A percentile compares a stretch with the other conserved stretches of the same genome.
Evolutionary conservation across 768 basidiomycete genomes (phyloP).

Genomic region (Hericium rajendrae): DNA sequence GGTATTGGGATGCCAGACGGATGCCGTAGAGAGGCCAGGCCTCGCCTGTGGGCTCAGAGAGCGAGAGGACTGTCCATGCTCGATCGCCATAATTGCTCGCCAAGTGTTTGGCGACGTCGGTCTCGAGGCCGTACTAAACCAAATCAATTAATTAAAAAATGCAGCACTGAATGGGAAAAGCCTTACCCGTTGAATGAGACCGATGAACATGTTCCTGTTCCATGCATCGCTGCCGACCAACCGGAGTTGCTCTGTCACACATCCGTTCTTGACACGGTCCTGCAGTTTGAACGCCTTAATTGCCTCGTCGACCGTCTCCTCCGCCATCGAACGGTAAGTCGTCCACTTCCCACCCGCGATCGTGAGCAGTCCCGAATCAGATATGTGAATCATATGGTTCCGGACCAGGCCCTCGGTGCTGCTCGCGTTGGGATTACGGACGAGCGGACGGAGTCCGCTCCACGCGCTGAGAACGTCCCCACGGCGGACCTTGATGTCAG

Average conservation of each 20-base stretch:
- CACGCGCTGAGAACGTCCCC: slow-evolving; percentile 95
- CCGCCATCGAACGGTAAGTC: slow-evolving; percentile 91
- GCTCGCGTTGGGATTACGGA: slow-evolving; percentile 65
- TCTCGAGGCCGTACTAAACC: slow-evolving; percentile 73
- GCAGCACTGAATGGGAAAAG: neutral
- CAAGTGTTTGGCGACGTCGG: slow-evolving; percentile 88
- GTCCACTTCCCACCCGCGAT: slow-evolving; percentile 99
- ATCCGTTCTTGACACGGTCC: slow-evolving; percentile 43
- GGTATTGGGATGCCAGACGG: slow-evolving; percentile 60
- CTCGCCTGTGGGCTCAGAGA: slow-evolving; percentile 67
- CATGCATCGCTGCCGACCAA: slow-evolving; percentile 91
- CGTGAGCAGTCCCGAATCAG: slow-evolving; percentile 74
- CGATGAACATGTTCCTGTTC: slow-evolving; percentile 95
- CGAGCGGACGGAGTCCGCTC: slow-evolving; percentile 86
- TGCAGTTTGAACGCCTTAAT: slow-evolving; percentile 68
- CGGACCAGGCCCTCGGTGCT: slow-evolving; percentile 84
- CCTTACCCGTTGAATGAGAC: slow-evolving; percentile 79
- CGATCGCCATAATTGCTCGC: slow-evolving; percentile 94
- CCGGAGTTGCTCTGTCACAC: slow-evolving; percentile 72
- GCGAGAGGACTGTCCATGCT: slow-evolving; percentile 86
- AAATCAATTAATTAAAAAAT: neutral
- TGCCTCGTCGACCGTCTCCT: slow-evolving; percentile 87
- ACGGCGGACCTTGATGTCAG: slow-evolving; percentile 88
- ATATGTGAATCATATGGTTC: slow-evolving; percentile 87
- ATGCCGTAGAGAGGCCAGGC: slow-evolving; percentile 84